Conservation (phyloP, 192 early-diverging fungal genomes). For the Coemansia sp. region DNA sequence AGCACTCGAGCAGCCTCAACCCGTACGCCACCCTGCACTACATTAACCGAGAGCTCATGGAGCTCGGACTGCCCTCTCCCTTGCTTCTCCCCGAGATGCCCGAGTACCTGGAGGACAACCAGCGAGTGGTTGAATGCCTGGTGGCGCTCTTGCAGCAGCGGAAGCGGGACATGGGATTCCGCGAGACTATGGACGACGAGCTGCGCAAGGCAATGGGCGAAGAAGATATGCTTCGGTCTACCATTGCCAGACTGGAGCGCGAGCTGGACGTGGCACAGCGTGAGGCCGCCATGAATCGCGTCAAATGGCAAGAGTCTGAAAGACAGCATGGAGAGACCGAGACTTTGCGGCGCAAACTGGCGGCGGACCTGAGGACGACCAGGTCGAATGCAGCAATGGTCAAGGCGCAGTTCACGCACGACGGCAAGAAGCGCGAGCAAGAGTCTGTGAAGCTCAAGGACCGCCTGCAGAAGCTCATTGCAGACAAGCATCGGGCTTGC, state of each 20-base stretch:
- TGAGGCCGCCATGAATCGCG: constrained; percentile 30
- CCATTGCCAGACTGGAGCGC: constrained; percentile 33
- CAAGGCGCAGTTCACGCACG: constrained; percentile 47
- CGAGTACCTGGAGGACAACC: constrained; percentile 52
- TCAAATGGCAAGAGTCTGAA: constrained; percentile 36
- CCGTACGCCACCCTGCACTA: constrained; percentile 44
- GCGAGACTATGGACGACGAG: constrained; percentile 50
- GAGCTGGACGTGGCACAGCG: constrained; percentile 46
- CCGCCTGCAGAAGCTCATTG: constrained; percentile 49
- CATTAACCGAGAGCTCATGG: constrained; percentile 56
- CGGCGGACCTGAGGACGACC: constrained; percentile 34
- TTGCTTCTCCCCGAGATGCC: constrained; percentile 39
- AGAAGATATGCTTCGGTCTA: constrained; percentile 37
- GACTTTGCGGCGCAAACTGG: constrained; percentile 21
- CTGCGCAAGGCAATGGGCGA: constrained; percentile 51
- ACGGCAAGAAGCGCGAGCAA: constrained; percentile 52
- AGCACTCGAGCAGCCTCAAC: constrained; percentile 14
- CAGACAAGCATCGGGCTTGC: constrained; percentile 36
- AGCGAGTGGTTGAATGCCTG: constrained; percentile 47
- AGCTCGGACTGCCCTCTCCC: constrained; percentile 48
- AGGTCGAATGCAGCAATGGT: constrained; percentile 32
- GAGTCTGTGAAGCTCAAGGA: constrained; percentile 41
- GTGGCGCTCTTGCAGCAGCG: constrained; percentile 32
- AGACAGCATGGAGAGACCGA: constrained; percentile 18
- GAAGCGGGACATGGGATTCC: constrained; percentile 31